Evolutionary conservation across 192 early-diverging fungal species (phyloP).

Genomic region (Gryganskiella cystojenkinii): DNA sequence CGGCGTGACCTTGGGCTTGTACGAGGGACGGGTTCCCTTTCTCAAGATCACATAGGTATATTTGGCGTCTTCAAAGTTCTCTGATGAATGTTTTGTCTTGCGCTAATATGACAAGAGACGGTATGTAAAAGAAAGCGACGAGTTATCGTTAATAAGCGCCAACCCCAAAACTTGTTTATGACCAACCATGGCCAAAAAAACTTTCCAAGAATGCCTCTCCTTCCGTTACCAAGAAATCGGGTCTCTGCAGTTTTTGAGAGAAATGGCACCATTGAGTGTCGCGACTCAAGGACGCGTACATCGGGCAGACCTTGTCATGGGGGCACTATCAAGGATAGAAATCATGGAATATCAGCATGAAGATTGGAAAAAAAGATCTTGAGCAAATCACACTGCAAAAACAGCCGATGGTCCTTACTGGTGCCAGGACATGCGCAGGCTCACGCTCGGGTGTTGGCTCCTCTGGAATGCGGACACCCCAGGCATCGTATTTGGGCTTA

Average conservation of each 20-base stretch:
- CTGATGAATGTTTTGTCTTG: constrained; percentile 72
- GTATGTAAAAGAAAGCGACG: background rate
- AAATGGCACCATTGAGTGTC: constrained; percentile 82
- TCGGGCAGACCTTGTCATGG: constrained; percentile 79
- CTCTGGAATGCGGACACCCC: constrained; percentile 12
- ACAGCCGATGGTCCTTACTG: constrained; percentile 57
- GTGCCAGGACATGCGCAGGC: constrained; percentile 79
- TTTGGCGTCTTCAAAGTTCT: constrained; percentile 76
- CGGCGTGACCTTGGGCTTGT: background rate
- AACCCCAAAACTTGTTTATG: no score
- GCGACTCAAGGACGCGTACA: constrained; percentile 58
- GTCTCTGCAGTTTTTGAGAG: constrained; percentile 80
- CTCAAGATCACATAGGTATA: constrained; percentile 86
- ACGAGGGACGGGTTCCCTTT: constrained; percentile 65
- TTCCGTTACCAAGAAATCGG: constrained; percentile 66
- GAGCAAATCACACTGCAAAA: no score
- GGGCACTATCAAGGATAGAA: constrained; percentile 62
- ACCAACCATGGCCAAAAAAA: background rate
- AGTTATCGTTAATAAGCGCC: background rate
- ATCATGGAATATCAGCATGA: background rate
- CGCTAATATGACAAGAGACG: no score
- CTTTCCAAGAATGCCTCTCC: constrained; percentile 33
- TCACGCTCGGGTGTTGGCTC: background rate
- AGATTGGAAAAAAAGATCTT: no score
- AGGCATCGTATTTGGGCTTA: constrained; percentile 43